phyloP scores from a whole-genome alignment of 805 yeast genomes.

The Yarrowia phangngaensis region DNA sequence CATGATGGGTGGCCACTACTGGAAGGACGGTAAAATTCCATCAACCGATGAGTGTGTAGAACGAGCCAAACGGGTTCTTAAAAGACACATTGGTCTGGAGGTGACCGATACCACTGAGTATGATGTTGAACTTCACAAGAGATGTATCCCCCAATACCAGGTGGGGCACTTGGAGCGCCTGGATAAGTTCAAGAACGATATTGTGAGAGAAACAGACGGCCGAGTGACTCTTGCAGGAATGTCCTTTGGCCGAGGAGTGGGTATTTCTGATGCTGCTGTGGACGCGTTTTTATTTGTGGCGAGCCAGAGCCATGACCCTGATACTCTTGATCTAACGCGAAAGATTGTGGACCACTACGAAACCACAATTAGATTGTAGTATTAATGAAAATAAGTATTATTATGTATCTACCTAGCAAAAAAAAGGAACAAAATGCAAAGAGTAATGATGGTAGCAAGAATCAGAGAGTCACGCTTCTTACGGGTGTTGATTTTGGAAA shows the following conservation, averaged over 20 bases:
- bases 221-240: conserved; percentile 68
- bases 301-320: conserved; percentile 37
- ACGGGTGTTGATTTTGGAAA: conserved; percentile 79
- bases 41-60: conserved; percentile 33
- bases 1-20: conserved; percentile 84
- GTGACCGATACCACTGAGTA: conserved; percentile 36
- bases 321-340: conserved; percentile 37
- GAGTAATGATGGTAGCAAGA: conserved; percentile 66
- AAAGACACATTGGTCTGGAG: conserved; percentile 42
- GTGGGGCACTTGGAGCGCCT: conserved; percentile 60
- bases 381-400: conserved; percentile 1
- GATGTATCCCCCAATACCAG: conserved; percentile 75
- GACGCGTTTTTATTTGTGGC: conserved; percentile 59
- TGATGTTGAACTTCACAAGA: conserved; percentile 45
- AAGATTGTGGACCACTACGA: conserved; percentile 34
- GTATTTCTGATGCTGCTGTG: conserved; percentile 81
- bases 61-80: conserved; percentile 43
- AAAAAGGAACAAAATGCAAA: conserved; percentile 67
- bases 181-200: conserved; percentile 38
- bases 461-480: conserved; percentile 83
- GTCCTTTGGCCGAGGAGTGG: conserved; percentile 73
- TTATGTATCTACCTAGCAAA: conserved; percentile 42
- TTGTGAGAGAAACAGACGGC: conserved; percentile 42
- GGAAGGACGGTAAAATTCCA: conserved; percentile 39
- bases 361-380: conserved; percentile 34